Percentiles rank a stretch among this genome's conserved stretches.
Evolutionary conservation across 495 filamentous ascomycete genomes (phyloP).

Genomic region (Podospora anserina): DNA sequence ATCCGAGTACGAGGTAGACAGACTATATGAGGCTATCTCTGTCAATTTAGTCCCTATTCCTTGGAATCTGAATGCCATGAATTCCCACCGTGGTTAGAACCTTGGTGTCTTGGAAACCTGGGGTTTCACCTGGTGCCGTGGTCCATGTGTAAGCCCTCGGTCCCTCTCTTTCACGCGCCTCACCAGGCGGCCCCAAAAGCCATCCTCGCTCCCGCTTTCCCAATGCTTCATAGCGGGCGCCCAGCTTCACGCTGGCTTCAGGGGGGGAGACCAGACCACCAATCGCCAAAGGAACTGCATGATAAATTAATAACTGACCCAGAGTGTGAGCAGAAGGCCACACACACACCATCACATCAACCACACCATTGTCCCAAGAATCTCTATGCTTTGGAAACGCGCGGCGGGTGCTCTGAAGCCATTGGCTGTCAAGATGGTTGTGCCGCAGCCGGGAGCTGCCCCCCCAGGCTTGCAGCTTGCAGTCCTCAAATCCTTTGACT

Average conservation of each 20-base stretch:
- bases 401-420: neutral
- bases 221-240: neutral
- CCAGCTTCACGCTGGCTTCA: neutral
- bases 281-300: neutral
- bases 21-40: too few relatives aligned
- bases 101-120: neutral
- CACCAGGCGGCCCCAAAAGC: neutral
- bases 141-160: neutral
- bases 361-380: neutral
- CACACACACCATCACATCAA: neutral
- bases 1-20: neutral
- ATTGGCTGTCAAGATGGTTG: slow-evolving; percentile 1
- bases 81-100: too few relatives aligned
- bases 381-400: neutral
- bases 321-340: neutral
- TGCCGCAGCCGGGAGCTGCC: slow-evolving; percentile 2
- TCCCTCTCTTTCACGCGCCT: neutral
- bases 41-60: neutral
- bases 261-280: neutral
- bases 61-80: neutral
- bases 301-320: slow-evolving; percentile 2
- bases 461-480: neutral
- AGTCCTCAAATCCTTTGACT: neutral
- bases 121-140: neutral
- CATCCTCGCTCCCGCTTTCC: neutral